Percentiles rank a stretch among this genome's conserved stretches.
Conservation (phyloP, 2,329 filamentous ascomycete species). For the Sarocladium brachiariae region DNA sequence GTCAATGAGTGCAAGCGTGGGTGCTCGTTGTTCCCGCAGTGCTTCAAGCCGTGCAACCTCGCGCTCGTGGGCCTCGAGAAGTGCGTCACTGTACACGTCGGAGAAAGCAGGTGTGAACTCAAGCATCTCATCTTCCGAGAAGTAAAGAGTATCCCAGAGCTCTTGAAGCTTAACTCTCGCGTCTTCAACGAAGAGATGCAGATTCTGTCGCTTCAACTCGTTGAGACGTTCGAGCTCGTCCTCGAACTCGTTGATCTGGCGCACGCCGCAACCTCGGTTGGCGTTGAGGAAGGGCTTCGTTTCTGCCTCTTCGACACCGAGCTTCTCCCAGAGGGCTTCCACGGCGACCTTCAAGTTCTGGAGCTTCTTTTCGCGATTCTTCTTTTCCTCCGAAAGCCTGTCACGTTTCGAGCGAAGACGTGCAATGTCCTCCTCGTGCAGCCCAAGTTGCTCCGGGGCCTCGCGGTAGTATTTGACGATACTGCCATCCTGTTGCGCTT, state of each 20-base stretch:
- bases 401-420: slow-evolving; percentile 69
- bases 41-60: slow-evolving; percentile 79
- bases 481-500: slow-evolving; percentile 79
- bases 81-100: slow-evolving; percentile 92
- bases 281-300: slow-evolving; percentile 77
- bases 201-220: slow-evolving; percentile 88
- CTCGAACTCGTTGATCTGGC: slow-evolving; percentile 93
- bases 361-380: slow-evolving; percentile 67
- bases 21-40: slow-evolving; percentile 79
- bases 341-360: slow-evolving; percentile 70
- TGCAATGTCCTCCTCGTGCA: slow-evolving; percentile 79
- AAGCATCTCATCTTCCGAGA: slow-evolving; percentile 97
- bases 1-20: slow-evolving; percentile 75
- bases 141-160: slow-evolving; percentile 89
- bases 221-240: slow-evolving; percentile 81
- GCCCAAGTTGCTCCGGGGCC: slow-evolving; percentile 84
- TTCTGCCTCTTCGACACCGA: slow-evolving; percentile 76
- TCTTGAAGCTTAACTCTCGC: slow-evolving; percentile 84
- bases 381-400: slow-evolving; percentile 83
- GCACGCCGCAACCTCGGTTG: slow-evolving; percentile 84
- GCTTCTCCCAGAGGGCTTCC: slow-evolving; percentile 82
- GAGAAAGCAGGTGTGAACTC: slow-evolving; percentile 96
- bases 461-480: slow-evolving; percentile 90
- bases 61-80: slow-evolving; percentile 89
- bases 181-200: slow-evolving; percentile 95